These are phyloP conservation scores for Verticillium zaregamsianum DNA, from an alignment of 2,329 filamentous ascomycete species.

Conservation along the genomic window DNA sequence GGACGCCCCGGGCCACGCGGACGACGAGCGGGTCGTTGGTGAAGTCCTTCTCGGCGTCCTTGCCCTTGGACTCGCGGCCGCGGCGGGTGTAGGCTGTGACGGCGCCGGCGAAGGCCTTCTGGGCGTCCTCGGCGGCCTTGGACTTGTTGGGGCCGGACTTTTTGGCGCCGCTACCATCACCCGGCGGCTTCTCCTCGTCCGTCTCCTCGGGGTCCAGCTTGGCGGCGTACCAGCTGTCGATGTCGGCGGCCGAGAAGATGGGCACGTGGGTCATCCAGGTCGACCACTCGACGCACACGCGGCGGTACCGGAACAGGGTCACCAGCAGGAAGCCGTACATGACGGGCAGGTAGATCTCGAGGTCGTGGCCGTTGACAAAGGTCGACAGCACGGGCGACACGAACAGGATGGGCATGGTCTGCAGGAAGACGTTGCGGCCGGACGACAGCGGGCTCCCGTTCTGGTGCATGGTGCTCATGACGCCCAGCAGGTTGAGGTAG, in stretches of 20 bases:
- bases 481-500: conserved; percentile 54
- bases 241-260: conserved; percentile 42
- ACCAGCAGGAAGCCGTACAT: conserved; percentile 48
- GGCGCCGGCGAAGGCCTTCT: conserved; percentile 25
- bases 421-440: conserved; percentile 52
- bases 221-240: conserved; percentile 43
- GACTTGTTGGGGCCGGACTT: conserved; percentile 1
- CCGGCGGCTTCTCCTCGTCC: conserved; percentile 9
- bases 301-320: conserved; percentile 48
- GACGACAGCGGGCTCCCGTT: conserved; percentile 51
- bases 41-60: neutral
- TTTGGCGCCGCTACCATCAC: too few relatives aligned
- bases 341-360: conserved; percentile 51
- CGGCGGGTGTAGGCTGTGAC: conserved; percentile 22
- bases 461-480: conserved; percentile 48
- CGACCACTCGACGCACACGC: conserved; percentile 53
- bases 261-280: conserved; percentile 51
- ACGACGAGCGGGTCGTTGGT: conserved; percentile 14
- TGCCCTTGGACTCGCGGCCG: conserved; percentile 3
- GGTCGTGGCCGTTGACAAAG: conserved; percentile 46
- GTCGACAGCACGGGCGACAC: conserved; percentile 53
- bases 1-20: conserved; percentile 22
- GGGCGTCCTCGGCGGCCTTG: conserved; percentile 17
- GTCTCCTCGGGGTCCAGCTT: conserved; percentile 18
- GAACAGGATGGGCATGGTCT: conserved; percentile 50